Conservation (phyloP, 2,329 filamentous ascomycete genomes). For the Pseudogymnoascus sp. region DNA sequence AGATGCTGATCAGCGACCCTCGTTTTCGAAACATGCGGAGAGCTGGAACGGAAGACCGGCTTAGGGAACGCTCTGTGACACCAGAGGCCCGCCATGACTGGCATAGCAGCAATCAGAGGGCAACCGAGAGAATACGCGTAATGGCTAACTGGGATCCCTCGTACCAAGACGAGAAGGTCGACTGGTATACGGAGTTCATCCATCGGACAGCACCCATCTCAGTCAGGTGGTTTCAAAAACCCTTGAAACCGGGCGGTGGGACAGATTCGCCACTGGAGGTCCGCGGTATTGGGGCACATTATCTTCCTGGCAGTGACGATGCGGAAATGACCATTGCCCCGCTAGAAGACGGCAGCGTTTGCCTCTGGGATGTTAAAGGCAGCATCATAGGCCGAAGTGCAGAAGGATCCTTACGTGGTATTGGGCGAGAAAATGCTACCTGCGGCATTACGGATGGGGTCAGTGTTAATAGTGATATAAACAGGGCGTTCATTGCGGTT, state of each 20-base stretch:
- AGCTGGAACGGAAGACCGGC: constrained; percentile 21
- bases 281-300: constrained; percentile 65
- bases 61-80: constrained; percentile 23
- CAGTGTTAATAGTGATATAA: constrained; percentile 61
- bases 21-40: constrained; percentile 29
- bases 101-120: constrained; percentile 18
- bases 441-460: constrained; percentile 74
- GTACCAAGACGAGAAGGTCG: constrained; percentile 62
- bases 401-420: constrained; percentile 59
- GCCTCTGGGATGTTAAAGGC: constrained; percentile 73
- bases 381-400: constrained; percentile 59
- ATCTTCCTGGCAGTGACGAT: constrained; percentile 45
- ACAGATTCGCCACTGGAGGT: constrained; percentile 52
- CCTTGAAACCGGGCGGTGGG: constrained; percentile 37
- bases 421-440: constrained; percentile 41
- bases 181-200: constrained; percentile 87
- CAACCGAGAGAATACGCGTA: constrained; percentile 45
- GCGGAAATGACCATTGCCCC: constrained; percentile 62
- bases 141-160: constrained; percentile 79
- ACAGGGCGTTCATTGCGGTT: constrained; percentile 73
- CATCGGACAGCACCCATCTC: constrained; percentile 69
- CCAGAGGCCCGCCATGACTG: constrained; percentile 16
- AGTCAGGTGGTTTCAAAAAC: constrained; percentile 69
- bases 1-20: constrained; percentile 36
- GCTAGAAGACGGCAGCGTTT: constrained; percentile 80